Evolutionary conservation across 768 basidiomycete genomes (phyloP), one percentile per base, ranked within the genome.

Genomic region (Mycena floridula): DNA sequence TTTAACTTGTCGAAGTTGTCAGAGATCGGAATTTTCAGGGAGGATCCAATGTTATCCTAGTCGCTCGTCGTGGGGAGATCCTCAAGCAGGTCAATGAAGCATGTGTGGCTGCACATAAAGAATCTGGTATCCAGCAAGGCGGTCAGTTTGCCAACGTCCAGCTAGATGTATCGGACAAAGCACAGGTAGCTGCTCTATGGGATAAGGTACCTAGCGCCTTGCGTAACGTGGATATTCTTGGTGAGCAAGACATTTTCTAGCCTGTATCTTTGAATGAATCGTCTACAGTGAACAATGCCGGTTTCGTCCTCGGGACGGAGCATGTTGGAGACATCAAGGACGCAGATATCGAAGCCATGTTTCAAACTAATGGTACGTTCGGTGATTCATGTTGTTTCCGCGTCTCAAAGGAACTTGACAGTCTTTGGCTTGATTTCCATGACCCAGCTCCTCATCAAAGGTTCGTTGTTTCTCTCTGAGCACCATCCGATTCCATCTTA

Each of bases 251-350:
- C n/a, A n/a, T 16, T 43, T n/a, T n/a, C n/a, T 20, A 42, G 28
- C 12, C 23, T 42, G 11, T 9, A 23, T n/a, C 16, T 23, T 26
- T 40, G 7, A 25, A 7, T 15, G 32, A 40, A 37, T 50, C 12
- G n/a, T 28, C 22, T 39, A 12, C 36, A 77, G 76, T 79, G 24
- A 79, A 79, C 55, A 73, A 73, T 42, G 94, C 96, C 26, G 95
- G 96, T 24, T 91, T 84, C 54, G 96, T 97, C 24, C 75, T 83
- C 30, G 96, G 96, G 11, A 64, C 82, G 11, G 96, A 97, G 49
- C 80, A 79, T 32, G 82, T 97, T 27, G 96, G 96, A 5, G 79
- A 82, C 54, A 81, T 92, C 54, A 69, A 79, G 12, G 79, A 87
- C 26, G 70, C 69, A 20, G 90, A 92, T 56, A 73, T 94, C 54